phyloP scores from a whole-genome alignment of 1,284 basidiomycete genomes.

The Mycena sp. region DNA sequence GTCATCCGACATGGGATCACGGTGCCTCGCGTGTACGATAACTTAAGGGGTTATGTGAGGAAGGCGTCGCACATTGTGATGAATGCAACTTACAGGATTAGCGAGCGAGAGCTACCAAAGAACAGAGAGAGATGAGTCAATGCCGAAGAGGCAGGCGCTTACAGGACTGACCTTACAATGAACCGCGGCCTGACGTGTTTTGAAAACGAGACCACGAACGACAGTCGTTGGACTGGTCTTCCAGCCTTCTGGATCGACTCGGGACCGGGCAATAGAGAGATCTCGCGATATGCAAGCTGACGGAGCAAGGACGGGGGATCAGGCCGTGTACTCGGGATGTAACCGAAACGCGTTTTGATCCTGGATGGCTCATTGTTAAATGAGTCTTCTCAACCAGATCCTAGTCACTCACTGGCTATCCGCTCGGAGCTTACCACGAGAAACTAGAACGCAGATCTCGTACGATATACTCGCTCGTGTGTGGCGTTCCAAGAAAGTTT shows the following conservation, averaged over 20 bases:
- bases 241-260: slow-evolving; percentile 59
- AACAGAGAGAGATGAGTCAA: background rate
- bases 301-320: slow-evolving; percentile 54
- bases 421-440: slow-evolving; percentile 56
- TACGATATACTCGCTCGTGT: slow-evolving; percentile 56
- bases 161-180: slow-evolving; percentile 49
- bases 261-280: slow-evolving; percentile 52
- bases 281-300: slow-evolving; percentile 57
- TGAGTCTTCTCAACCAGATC: background rate
- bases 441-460: slow-evolving; percentile 53
- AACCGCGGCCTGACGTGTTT: slow-evolving; percentile 50
- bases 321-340: slow-evolving; percentile 56
- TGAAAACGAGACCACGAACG: slow-evolving; percentile 52
- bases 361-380: slow-evolving; percentile 35
- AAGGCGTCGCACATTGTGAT: slow-evolving; percentile 1
- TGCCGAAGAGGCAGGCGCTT: background rate
- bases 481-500: slow-evolving; percentile 58
- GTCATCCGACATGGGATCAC: slow-evolving; percentile 55
- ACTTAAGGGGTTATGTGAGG: slow-evolving; percentile 37
- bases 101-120: slow-evolving; percentile 50
- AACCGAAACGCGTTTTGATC: slow-evolving; percentile 59
- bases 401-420: slow-evolving; percentile 50
- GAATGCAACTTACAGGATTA: slow-evolving; percentile 48
- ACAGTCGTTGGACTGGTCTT: slow-evolving; percentile 48
- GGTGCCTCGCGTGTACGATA: slow-evolving; percentile 59